Evolutionary conservation across 2,329 filamentous ascomycete species (phyloP), one percentile per base, ranked within the genome.

Genomic region (Ophiostoma perfectum): DNA sequence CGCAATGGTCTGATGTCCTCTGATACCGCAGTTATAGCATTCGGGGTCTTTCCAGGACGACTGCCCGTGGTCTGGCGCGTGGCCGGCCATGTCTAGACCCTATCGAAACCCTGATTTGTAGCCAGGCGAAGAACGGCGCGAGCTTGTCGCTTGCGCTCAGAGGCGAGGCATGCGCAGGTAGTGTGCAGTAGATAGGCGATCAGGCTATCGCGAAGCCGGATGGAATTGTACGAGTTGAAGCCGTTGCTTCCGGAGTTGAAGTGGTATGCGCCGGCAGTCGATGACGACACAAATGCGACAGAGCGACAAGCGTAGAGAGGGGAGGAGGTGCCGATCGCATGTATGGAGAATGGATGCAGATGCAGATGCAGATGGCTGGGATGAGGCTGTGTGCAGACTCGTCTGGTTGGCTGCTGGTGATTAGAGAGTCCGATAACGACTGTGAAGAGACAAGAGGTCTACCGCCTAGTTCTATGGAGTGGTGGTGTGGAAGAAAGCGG

Each of bases 11-110:
- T 82, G 85, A 73, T 86, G 84, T 4, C 81, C 81, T 42, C 76
- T 75, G 64, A 76, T 74, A 66, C 83, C 82, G 72, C 84, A 86
- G 73, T 85, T 86, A 74, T 84, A 85, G 75, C 84, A 86, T 71
- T 79, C 72, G 7, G 77, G 76, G 67, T 78, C 78, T 55, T 74
- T 69, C 66, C 72, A 71, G 14, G 73, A 67, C 18, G 73, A 66
- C 11, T 74, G 36, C 14, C 38, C 71, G 58, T 75, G 75, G 1
- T 76, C 77, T 11, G 76, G 76, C 41, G 74, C 74, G 12, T 65
- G 69, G 49, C 70, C 70, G 18, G 71, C 69, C 74, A 75, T 75
- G 49, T 5, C 18, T 63, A 27, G 27, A 27, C 27, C 27, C 27
- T 27, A 27, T 27, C 27, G 27, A 27, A 27, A 27, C 27, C 27